These are phyloP conservation scores for Murraya koenigii DNA, from an alignment of 345 rosid species.

Conservation along the genomic window DNA sequence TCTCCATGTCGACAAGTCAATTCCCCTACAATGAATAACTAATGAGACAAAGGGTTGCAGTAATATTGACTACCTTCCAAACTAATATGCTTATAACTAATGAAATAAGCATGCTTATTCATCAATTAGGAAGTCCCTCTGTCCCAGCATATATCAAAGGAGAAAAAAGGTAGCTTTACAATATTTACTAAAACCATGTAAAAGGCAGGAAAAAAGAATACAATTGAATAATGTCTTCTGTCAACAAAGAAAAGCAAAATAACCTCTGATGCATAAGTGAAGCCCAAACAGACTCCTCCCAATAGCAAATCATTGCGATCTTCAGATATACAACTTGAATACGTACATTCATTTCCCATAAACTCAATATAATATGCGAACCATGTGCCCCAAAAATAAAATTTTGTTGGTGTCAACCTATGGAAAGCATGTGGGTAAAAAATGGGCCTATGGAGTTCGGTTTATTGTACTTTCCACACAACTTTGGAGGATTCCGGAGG, in stretches of 20 bases:
- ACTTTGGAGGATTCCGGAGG: neutral
- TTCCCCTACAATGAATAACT: constrained; percentile 50
- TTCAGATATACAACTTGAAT: neutral
- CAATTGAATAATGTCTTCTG: neutral
- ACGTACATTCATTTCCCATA: neutral
- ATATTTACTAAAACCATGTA: neutral
- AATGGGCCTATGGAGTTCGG: neutral
- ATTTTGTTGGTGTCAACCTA: neutral
- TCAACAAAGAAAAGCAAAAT: neutral
- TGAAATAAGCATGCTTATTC: neutral
- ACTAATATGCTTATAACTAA: neutral
- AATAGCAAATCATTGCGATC: neutral
- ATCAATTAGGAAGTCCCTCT: neutral
- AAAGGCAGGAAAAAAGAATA: neutral
- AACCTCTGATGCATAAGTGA: neutral
- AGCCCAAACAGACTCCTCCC: neutral
- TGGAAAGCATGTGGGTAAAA: neutral
- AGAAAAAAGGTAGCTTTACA: neutral
- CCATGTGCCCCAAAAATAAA: neutral
- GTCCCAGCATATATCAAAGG: neutral
- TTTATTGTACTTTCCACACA: neutral
- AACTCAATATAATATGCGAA: neutral
- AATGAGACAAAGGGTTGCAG: neutral
- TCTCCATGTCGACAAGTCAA: constrained; percentile 85
- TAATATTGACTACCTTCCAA: neutral